Base-by-base conservation (phyloP, 2,329 filamentous ascomycete genomes). In the Trichoderma sp. region DNA sequence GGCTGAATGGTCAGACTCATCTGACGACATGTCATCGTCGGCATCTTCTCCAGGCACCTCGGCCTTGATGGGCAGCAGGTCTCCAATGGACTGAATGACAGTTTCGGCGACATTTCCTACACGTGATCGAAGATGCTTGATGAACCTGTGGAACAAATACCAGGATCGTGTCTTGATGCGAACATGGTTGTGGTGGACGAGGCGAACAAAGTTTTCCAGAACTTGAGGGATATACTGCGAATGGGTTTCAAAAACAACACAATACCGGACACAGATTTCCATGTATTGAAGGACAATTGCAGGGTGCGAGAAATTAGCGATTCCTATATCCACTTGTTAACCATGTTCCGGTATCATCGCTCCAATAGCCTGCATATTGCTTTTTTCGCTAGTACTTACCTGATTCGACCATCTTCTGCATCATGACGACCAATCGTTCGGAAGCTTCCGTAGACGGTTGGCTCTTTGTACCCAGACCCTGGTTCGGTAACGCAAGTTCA, bases 231-330 rank as follows among this genome's bases (percentile, higher is more conserved):
- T 96, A 70, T 93, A 90, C 26, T 90, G 85, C 34, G 89, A 85
- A 76, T 97, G 92, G 68, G 89, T 89, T 76, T 98, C 94, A 77
- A 99, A 98, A 79, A 97, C 97, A 32, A 90, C 88, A 77, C 91
- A 92, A 80, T 99, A 99, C 61, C 96, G 90, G 67, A 97, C 94
- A 78, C 94, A 97, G 43, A 97, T 97, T 79, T 99, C 96, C 94
- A 99, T 97, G 77, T 97, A 99, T 80, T 97, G 94, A 26, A 99
- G 85, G 72, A 97, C 89, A 63, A 97, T 94, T 18, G 94, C 93
- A 1, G 96, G 95, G 77, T 98, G 96, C 18, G 90, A 89, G 79
- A 95, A 96, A 54, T 86, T 91, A 69, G 93, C 90, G 73, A 97
- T 91, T 73, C 92, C 93, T 94, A 73, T 16, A 13, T 37, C 34